Evolutionary conservation across 257 asterid species (phyloP).

Genomic region (Euphrasia confusa): DNA sequence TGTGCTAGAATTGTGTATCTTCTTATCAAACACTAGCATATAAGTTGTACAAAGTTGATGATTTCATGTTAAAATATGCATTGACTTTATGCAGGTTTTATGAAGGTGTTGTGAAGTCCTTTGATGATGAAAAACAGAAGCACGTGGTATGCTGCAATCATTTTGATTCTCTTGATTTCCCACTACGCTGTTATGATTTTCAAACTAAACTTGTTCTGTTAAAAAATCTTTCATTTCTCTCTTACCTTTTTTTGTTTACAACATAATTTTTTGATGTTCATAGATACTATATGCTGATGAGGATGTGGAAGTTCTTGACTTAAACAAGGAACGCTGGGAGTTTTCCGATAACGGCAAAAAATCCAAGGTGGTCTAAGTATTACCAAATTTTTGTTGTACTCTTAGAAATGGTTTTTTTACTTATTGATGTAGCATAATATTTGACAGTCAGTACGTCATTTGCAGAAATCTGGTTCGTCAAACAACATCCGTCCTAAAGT

Average conservation of each 20-base stretch:
- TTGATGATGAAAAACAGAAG: constrained; percentile 69
- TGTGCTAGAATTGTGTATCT: constrained; percentile 5
- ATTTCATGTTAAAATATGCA: constrained; percentile 15
- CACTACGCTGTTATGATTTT: constrained; percentile 14
- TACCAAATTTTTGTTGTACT: constrained; percentile 8
- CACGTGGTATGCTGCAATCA: constrained; percentile 66
- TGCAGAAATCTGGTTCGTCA: constrained; percentile 60
- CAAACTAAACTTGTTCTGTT: neutral
- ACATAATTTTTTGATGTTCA: neutral
- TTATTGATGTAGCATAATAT: constrained; percentile 17
- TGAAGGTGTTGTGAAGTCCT: constrained; percentile 86
- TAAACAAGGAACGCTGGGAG: constrained; percentile 49
- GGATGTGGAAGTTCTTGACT: constrained; percentile 51
- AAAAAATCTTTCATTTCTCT: constrained; percentile 3
- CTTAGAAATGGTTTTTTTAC: neutral
- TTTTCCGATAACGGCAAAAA: constrained; percentile 28
- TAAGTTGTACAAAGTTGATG: neutral
- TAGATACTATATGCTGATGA: constrained; percentile 44
- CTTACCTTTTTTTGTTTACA: neutral
- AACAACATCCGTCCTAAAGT: constrained; percentile 42
- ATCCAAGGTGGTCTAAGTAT: constrained; percentile 35
- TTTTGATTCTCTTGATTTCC: constrained; percentile 22
- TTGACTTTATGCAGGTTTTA: constrained; percentile 58
- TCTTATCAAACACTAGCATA: constrained; percentile 8
- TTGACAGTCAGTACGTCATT: constrained; percentile 31